A percentile compares a stretch with the other conserved stretches of the same genome.
Conservation (phyloP, 768 basidiomycete species). For the Pleurotus cornucopiae region DNA sequence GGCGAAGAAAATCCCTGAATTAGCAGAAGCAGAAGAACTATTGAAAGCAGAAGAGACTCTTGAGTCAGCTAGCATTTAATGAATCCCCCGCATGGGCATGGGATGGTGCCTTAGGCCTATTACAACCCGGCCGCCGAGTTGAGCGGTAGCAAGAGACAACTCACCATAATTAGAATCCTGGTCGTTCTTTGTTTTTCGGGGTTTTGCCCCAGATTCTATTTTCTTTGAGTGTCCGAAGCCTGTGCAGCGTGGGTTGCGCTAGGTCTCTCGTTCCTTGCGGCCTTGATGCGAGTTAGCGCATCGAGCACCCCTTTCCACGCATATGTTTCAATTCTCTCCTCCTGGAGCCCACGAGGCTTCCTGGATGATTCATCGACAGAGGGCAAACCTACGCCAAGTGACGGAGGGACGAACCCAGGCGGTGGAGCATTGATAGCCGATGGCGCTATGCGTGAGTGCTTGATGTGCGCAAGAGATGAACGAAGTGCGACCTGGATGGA, state of each 20-base stretch:
- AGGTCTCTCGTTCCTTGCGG: constrained; percentile 22
- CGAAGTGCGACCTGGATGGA: constrained; percentile 74
- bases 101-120: neutral
- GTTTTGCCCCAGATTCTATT: neutral
- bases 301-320: constrained; percentile 75
- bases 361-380: constrained; percentile 26
- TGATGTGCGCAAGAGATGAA: constrained; percentile 76
- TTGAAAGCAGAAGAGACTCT: constrained; percentile 56
- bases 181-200: neutral
- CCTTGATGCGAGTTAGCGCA: constrained; percentile 62
- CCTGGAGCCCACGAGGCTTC: constrained; percentile 65
- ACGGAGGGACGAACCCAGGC: constrained; percentile 68
- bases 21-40: constrained; percentile 40
- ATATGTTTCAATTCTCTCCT: constrained; percentile 70
- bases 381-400: constrained; percentile 75
- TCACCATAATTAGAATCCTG: neutral
- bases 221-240: neutral
- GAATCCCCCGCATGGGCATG: too few relatives aligned
- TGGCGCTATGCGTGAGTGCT: constrained; percentile 78
- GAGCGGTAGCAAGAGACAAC: neutral
- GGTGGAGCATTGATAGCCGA: constrained; percentile 84
- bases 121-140: neutral
- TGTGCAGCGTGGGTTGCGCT: constrained; percentile 12
- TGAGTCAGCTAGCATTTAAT: constrained; percentile 45
- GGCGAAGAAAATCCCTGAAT: constrained; percentile 37